Percentiles rank a stretch among this genome's conserved stretches.
phyloP scores from a whole-genome alignment of 192 early-diverging fungal species.

The Haplosporangium gracile region DNA sequence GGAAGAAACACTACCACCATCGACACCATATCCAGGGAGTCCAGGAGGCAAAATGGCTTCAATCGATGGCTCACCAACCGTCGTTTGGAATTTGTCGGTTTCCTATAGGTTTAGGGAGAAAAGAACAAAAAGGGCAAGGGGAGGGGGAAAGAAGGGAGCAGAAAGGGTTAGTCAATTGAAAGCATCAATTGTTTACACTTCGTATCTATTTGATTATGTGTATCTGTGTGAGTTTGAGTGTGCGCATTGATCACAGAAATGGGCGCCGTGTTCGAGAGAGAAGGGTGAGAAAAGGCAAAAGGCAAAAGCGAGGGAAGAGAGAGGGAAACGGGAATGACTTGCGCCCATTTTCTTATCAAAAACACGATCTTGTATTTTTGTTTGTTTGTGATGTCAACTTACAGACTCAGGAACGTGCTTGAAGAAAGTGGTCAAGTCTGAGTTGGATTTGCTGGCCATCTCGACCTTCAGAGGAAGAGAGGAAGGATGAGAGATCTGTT shows the following conservation, averaged over 20 bases:
- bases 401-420: conserved; percentile 6
- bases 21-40: background rate
- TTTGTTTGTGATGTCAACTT: background rate
- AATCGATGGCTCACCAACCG: background rate
- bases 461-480: background rate
- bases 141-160: background rate
- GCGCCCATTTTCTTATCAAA: conserved; percentile 1
- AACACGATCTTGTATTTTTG: background rate
- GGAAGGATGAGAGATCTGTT: background rate
- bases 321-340: background rate
- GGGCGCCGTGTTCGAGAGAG: background rate
- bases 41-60: background rate
- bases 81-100: background rate
- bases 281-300: background rate
- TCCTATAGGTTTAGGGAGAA: background rate
- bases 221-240: background rate
- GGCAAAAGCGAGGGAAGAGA: background rate
- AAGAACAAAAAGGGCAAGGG: background rate
- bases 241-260: conserved; percentile 7
- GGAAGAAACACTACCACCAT: background rate
- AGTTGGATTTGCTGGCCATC: background rate
- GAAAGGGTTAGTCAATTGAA: background rate
- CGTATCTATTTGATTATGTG: background rate
- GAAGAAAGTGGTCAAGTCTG: background rate
- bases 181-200: background rate